These are phyloP conservation scores for Peniophora sp. DNA, from an alignment of 1,284 basidiomycete species.

Conservation along the genomic window DNA sequence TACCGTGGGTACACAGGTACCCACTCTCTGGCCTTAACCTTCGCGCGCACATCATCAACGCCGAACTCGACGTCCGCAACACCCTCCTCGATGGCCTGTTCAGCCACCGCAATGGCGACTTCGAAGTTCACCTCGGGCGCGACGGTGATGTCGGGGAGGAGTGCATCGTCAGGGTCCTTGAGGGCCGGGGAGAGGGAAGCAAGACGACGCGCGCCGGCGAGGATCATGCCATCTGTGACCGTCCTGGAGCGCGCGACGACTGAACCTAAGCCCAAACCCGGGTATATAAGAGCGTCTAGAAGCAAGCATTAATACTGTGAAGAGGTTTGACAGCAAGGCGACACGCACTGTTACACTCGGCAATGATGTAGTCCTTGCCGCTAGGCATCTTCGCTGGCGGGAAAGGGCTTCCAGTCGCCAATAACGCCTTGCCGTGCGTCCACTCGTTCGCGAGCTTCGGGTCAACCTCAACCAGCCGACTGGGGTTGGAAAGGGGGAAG, in stretches of 20 bases:
- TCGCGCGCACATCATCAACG: constrained; percentile 44
- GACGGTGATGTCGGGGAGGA: constrained; percentile 68
- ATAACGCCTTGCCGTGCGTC: constrained; percentile 68
- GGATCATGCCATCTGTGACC: constrained; percentile 72
- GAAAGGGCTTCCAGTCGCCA: constrained; percentile 82
- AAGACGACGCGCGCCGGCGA: constrained; percentile 68
- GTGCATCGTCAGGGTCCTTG: constrained; percentile 53
- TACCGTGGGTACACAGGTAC: constrained; percentile 57
- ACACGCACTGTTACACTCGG: constrained; percentile 25
- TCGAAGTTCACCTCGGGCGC: constrained; percentile 68
- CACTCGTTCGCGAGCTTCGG: constrained; percentile 69
- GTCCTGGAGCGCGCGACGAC: constrained; percentile 55
- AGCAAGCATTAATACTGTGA: too few relatives aligned
- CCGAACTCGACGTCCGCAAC: constrained; percentile 46
- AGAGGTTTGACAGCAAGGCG: too few relatives aligned
- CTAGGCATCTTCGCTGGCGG: constrained; percentile 61
- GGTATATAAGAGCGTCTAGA: constrained; percentile 69
- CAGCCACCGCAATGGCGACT: constrained; percentile 73
- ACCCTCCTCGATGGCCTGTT: constrained; percentile 70
- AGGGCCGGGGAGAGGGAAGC: constrained; percentile 73
- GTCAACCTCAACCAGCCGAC: constrained; percentile 65
- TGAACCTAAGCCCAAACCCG: constrained; percentile 70
- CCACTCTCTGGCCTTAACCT: constrained; percentile 47
- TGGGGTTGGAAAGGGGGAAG: constrained; percentile 79
- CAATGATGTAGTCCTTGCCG: constrained; percentile 48